Evolutionary conservation across 179 eudicot species (phyloP).

Genomic region (Dionaea muscipula): DNA sequence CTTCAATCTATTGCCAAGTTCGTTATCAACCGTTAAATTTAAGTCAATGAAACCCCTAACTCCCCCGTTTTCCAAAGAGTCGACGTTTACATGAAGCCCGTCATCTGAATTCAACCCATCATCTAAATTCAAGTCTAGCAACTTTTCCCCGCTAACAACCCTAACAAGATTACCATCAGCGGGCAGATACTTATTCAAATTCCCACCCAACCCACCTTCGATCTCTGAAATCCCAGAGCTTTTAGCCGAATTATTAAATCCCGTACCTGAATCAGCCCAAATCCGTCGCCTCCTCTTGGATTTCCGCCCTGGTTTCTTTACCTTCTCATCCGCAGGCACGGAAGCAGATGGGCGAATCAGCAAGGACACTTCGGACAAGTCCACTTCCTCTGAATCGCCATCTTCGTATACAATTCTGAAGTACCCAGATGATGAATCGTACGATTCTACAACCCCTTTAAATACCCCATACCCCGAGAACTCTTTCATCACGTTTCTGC

Average conservation of each 20-base stretch:
- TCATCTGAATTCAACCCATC: conserved; percentile 26
- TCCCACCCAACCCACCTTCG: conserved; percentile 10
- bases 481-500: conserved; percentile 47
- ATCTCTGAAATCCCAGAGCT: conserved; percentile 9
- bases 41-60: conserved; percentile 37
- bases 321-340: conserved; percentile 10
- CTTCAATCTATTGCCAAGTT: conserved; percentile 13
- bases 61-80: conserved; percentile 12
- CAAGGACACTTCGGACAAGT: conserved; percentile 20
- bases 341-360: conserved; percentile 12
- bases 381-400: conserved; percentile 57
- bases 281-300: conserved; percentile 31
- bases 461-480: conserved; percentile 40
- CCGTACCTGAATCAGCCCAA: conserved; percentile 30
- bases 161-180: conserved; percentile 12
- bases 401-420: conserved; percentile 42
- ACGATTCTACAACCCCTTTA: conserved; percentile 40
- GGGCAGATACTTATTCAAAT: conserved; percentile 12
- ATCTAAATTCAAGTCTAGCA: conserved; percentile 38
- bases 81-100: conserved; percentile 18
- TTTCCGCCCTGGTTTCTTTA: conserved; percentile 21
- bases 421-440: conserved; percentile 40
- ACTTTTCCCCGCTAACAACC: conserved; percentile 12
- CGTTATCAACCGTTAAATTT: conserved; percentile 49
- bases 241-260: conserved; percentile 14